Evolutionary conservation across 495 filamentous ascomycete genomes (phyloP).

Genomic region (Xylaria telfairii): DNA sequence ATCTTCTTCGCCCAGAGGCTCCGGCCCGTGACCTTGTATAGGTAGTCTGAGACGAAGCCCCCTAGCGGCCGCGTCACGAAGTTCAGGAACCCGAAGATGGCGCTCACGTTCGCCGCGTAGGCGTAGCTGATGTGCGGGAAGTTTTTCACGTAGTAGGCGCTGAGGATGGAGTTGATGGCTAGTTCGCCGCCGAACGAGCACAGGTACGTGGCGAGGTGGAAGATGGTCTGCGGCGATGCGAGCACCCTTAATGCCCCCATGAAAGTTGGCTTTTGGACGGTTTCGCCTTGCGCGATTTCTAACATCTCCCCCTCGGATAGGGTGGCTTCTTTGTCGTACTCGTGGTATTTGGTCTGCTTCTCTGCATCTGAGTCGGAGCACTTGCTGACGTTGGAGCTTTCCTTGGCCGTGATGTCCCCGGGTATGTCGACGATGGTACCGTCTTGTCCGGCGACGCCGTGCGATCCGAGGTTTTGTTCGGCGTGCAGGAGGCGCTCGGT

Average conservation of each 20-base stretch:
- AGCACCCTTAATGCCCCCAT: slow-evolving; percentile 63
- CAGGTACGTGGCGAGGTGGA: slow-evolving; percentile 74
- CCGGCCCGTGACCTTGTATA: slow-evolving; percentile 65
- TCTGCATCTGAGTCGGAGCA: slow-evolving; percentile 39
- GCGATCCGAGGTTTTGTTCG: slow-evolving; percentile 51
- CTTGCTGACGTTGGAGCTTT: slow-evolving; percentile 39
- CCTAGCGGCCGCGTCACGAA: slow-evolving; percentile 75
- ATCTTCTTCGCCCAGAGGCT: slow-evolving; percentile 79
- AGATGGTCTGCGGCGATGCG: slow-evolving; percentile 69
- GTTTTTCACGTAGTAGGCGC: slow-evolving; percentile 78
- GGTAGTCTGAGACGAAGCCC: slow-evolving; percentile 73
- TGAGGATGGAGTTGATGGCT: slow-evolving; percentile 82
- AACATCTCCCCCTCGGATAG: slow-evolving; percentile 63
- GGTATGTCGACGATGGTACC: slow-evolving; percentile 54
- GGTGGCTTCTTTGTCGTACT: slow-evolving; percentile 56
- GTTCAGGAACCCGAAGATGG: slow-evolving; percentile 92
- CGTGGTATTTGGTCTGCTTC: slow-evolving; percentile 47
- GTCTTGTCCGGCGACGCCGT: slow-evolving; percentile 38
- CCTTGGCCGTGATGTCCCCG: slow-evolving; percentile 64
- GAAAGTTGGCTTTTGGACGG: slow-evolving; percentile 69
- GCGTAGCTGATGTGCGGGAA: slow-evolving; percentile 79
- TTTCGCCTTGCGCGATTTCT: slow-evolving; percentile 64
- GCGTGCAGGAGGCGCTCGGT: slow-evolving; percentile 66
- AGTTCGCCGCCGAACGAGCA: slow-evolving; percentile 89
- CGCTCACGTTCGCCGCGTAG: slow-evolving; percentile 74